Evolutionary conservation across 495 filamentous ascomycete species (phyloP).

Genomic region (Daldinia decipiens): DNA sequence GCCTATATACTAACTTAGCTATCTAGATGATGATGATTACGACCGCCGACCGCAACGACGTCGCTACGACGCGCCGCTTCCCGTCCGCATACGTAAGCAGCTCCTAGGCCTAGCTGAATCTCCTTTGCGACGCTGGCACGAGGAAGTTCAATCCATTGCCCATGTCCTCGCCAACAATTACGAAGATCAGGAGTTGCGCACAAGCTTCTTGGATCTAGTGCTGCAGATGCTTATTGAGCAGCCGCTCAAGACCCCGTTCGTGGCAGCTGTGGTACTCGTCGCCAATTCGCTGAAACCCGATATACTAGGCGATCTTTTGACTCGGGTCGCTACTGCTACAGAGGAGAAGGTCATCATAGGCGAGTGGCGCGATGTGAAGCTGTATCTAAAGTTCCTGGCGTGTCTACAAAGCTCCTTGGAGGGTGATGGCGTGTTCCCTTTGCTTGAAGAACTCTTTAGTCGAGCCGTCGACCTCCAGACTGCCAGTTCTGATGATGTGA

Average conservation of each 20-base stretch:
- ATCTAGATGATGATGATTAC: slow-evolving; percentile 72
- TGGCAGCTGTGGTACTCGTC: slow-evolving; percentile 81
- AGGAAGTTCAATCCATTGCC: slow-evolving; percentile 80
- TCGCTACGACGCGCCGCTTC: slow-evolving; percentile 80
- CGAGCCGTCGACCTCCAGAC: slow-evolving; percentile 90
- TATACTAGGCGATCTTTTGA: slow-evolving; percentile 73
- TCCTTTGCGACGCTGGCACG: slow-evolving; percentile 79
- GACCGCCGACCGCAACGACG: slow-evolving; percentile 78
- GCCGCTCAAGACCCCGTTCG: slow-evolving; percentile 94
- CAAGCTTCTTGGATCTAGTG: slow-evolving; percentile 73
- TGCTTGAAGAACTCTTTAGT: slow-evolving; percentile 85
- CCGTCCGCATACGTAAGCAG: slow-evolving; percentile 80
- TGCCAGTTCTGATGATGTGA: slow-evolving; percentile 87
- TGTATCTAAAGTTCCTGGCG: slow-evolving; percentile 85
- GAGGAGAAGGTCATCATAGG: slow-evolving; percentile 74
- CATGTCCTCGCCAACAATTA: slow-evolving; percentile 79
- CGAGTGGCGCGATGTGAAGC: slow-evolving; percentile 90
- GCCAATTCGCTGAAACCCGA: slow-evolving; percentile 79
- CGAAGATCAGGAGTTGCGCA: slow-evolving; percentile 75
- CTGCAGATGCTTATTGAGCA: slow-evolving; percentile 87
- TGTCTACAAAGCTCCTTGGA: slow-evolving; percentile 82
- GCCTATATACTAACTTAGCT: slow-evolving; percentile 20
- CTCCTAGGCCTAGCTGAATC: slow-evolving; percentile 87
- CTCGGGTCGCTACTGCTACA: slow-evolving; percentile 63
- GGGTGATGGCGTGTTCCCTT: slow-evolving; percentile 84